Base-by-base conservation (phyloP, 2,329 filamentous ascomycete genomes). In the Ophiostoma angusticollis region DNA sequence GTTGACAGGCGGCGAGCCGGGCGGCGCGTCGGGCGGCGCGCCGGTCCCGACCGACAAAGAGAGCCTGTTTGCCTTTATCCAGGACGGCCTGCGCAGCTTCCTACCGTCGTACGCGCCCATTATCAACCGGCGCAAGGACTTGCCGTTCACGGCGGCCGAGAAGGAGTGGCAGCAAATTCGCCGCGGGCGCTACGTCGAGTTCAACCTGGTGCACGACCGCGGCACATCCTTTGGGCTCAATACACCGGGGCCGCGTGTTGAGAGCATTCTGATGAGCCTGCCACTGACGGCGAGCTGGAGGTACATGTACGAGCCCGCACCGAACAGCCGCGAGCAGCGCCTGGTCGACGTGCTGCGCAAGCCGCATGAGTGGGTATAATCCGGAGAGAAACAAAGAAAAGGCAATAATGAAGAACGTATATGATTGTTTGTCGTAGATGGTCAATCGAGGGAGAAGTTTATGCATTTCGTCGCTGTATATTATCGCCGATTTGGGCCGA, bases 111-210 rank as follows among this genome's bases (percentile, higher is more conserved):
- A 96, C 54, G 52, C 95, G 2, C 89, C 91, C 21, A 94, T 98
- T 49, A 70, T 98, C 43, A 73, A 86, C 55, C 79, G 72, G 57
- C 70, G 91, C 49, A 96, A 93, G 66, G 82, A 94, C 52, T 86
- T 95, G 85, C 78, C 84, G 0, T 98, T 77, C 53, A 87, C 77
- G 0, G 79, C 81, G 34, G 70, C 78, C 49, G 83, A 95, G 63
- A 95, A 94, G 67, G 76, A 84, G 48, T 98, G 91, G 91, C 91
- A 98, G 64, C 91, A 96, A 65, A 69, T 98, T 46, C 74, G 91
- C 35, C 69, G 91, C 48, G 91, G 91, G n/a, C 72, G 86, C 52
- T 98, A 98, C 57, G 91, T 98, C 46, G 91, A 98, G 62, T 98
- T 98, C 62, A 98, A 98, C 62, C 71, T 98, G 27, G 85, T 98